These are phyloP conservation scores for Diaporthe aspalathi DNA, from an alignment of 2,329 filamentous ascomycete genomes.

Conservation along the genomic window DNA sequence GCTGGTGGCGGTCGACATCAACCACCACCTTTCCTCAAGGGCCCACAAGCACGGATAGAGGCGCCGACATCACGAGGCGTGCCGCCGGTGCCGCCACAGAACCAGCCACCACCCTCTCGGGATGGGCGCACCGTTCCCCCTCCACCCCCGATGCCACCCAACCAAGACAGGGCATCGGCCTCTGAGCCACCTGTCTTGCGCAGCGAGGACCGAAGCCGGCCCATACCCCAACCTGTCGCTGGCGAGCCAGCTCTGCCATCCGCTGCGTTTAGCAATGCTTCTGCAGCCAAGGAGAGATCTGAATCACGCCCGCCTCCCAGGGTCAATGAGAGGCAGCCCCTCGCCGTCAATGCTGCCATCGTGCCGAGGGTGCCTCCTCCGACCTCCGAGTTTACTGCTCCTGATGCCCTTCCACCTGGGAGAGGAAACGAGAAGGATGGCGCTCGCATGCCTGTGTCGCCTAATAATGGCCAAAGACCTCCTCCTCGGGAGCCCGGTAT, in stretches of 20 bases:
- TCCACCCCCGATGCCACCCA: background rate
- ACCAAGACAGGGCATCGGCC: background rate
- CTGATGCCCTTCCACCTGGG: background rate
- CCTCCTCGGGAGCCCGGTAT: background rate
- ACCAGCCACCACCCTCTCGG: background rate
- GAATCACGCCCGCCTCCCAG: constrained; percentile 20
- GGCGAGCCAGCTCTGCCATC: background rate
- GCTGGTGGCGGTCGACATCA: background rate
- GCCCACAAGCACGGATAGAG: background rate
- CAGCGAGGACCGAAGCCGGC: background rate
- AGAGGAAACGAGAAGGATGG: background rate
- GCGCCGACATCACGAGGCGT: background rate
- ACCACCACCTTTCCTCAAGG: background rate
- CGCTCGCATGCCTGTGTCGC: background rate
- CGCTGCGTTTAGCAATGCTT: background rate
- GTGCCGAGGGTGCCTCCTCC: constrained; percentile 7
- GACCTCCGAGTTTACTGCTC: background rate
- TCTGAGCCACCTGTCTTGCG: background rate
- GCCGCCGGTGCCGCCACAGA: background rate
- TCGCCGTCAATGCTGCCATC: background rate
- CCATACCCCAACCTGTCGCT: background rate
- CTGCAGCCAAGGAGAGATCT: background rate
- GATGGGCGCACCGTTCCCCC: background rate
- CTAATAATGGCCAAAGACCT: background rate
- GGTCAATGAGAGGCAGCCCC: background rate